Percentiles rank a stretch among this genome's conserved stretches.
Evolutionary conservation across 129 eudicot species (phyloP).

Genomic region (Saposhnikovia divaricata): DNA sequence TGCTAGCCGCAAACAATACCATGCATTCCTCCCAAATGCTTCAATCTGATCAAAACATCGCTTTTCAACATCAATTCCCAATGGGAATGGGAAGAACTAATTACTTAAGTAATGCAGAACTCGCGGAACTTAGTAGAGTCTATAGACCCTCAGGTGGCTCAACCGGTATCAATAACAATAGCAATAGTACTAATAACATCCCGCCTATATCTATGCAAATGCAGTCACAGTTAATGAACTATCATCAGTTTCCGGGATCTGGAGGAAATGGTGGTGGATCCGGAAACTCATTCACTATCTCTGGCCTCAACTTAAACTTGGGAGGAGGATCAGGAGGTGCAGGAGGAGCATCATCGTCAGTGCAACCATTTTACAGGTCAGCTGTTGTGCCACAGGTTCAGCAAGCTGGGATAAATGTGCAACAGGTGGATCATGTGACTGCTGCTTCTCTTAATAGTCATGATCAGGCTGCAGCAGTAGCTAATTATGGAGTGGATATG

Average conservation of each 20-base stretch:
- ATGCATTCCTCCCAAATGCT: slow-evolving; percentile 19
- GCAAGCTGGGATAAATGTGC: not conserved
- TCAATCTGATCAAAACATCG: not conserved
- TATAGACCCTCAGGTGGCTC: slow-evolving; percentile 16
- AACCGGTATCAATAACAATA: slow-evolving; percentile 10
- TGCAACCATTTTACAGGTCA: slow-evolving; percentile 17
- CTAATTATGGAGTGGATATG: slow-evolving; percentile 24
- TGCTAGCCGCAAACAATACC: slow-evolving; percentile 4
- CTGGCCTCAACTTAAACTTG: slow-evolving; percentile 30
- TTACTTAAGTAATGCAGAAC: slow-evolving; percentile 21
- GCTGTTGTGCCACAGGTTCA: not conserved
- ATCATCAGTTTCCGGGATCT: not conserved
- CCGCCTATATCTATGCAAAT: slow-evolving; percentile 16
- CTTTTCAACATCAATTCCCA: slow-evolving; percentile 9
- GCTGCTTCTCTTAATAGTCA: slow-evolving; percentile 11
- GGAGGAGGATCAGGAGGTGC: slow-evolving; percentile 17
- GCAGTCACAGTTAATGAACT: slow-evolving; percentile 19
- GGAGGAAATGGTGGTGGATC: slow-evolving; percentile 14
- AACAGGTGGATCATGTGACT: slow-evolving; percentile 19
- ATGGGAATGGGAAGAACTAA: slow-evolving; percentile 12
- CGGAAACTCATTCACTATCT: slow-evolving; percentile 22
- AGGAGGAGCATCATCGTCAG: not conserved
- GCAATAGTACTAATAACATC: not conserved
- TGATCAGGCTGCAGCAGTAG: not conserved
- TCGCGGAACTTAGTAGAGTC: slow-evolving; percentile 22